Conservation (phyloP, 2,329 filamentous ascomycete species). For the Fusarium sarcochroum region DNA sequence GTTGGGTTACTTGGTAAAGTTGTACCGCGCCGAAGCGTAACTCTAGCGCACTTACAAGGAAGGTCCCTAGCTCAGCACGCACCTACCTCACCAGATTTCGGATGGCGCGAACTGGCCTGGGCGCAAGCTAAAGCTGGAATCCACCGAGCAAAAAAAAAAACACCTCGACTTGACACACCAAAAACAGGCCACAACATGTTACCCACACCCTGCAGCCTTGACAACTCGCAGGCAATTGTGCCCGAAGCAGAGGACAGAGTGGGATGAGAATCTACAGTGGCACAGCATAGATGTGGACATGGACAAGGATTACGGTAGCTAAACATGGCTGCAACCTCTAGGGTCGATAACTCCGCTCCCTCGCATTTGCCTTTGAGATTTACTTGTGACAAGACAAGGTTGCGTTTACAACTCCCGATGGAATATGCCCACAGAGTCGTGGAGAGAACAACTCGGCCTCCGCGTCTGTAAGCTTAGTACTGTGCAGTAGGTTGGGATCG, state of each 20-base stretch:
- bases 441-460: neutral
- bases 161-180: constrained; percentile 13
- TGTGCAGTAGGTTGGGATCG: constrained; percentile 1
- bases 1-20: neutral
- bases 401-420: constrained; percentile 18
- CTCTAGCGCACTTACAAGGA: constrained; percentile 22
- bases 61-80: constrained; percentile 24
- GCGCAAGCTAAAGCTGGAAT: constrained; percentile 30
- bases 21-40: constrained; percentile 41
- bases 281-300: constrained; percentile 22
- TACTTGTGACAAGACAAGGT: constrained; percentile 21
- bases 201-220: constrained; percentile 25
- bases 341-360: constrained; percentile 33
- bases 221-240: constrained; percentile 10
- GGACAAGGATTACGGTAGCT: constrained; percentile 13
- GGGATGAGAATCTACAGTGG: constrained; percentile 20
- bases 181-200: constrained; percentile 43
- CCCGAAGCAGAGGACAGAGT: constrained; percentile 10
- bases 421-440: neutral
- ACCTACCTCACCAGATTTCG: constrained; percentile 1
- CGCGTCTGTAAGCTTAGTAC: neutral
- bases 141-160: constrained; percentile 17
- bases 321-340: neutral
- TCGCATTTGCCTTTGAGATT: constrained; percentile 36
- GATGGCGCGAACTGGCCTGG: constrained; percentile 36